These are phyloP conservation scores for Penicillium sp. DNA, from an alignment of 2,329 filamentous ascomycete genomes.

Conservation along the genomic window DNA sequence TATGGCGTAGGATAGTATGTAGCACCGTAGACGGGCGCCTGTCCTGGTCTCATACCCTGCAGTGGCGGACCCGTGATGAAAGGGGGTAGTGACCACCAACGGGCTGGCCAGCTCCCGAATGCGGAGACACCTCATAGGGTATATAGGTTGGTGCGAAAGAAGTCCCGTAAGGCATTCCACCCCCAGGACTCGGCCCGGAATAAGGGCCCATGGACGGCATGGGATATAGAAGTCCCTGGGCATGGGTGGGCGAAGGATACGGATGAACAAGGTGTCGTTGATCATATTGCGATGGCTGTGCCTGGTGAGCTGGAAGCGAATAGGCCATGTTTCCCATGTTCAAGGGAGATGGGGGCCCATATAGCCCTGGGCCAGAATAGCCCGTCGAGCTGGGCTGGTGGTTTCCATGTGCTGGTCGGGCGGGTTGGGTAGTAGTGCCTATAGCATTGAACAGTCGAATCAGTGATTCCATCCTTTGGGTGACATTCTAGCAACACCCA, in stretches of 20 bases:
- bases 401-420: slow-evolving; percentile 18
- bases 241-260: slow-evolving; percentile 20
- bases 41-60: slow-evolving; percentile 18
- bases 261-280: slow-evolving; percentile 26
- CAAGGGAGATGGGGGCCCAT: slow-evolving; percentile 21
- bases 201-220: slow-evolving; percentile 27
- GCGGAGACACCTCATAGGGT: slow-evolving; percentile 27
- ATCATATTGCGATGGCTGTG: slow-evolving; percentile 23
- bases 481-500: neutral
- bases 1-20: slow-evolving; percentile 28
- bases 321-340: slow-evolving; percentile 31
- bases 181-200: slow-evolving; percentile 14
- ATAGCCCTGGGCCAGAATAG: slow-evolving; percentile 16
- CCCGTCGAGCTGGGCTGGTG: slow-evolving; percentile 16
- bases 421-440: slow-evolving; percentile 8
- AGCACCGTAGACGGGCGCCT: slow-evolving; percentile 20
- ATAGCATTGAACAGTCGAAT: neutral
- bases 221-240: slow-evolving; percentile 29
- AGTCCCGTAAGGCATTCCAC: slow-evolving; percentile 22
- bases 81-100: slow-evolving; percentile 19
- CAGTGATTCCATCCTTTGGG: slow-evolving; percentile 2
- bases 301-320: slow-evolving; percentile 25
- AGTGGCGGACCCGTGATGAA: slow-evolving; percentile 19
- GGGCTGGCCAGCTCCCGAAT: slow-evolving; percentile 13
- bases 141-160: slow-evolving; percentile 26